Evolutionary conservation across 164 flowering plant species (phyloP), one percentile per base, ranked within the genome.

Genomic region (Euptelea pleiosperma): DNA sequence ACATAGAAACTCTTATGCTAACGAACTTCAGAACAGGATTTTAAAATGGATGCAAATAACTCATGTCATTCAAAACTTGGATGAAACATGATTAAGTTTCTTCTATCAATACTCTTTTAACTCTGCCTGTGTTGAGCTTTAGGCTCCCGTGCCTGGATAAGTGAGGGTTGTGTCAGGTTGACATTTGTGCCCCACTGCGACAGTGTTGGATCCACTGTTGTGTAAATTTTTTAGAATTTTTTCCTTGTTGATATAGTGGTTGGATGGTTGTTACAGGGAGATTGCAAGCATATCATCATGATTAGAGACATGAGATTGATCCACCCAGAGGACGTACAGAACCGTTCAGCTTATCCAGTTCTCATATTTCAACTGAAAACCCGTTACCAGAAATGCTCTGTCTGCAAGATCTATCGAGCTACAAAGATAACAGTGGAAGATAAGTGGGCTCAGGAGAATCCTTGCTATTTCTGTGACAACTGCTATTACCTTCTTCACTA

Each of bases 241-340:
- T 55, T 22, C 31, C 16, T 25, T 21, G 31, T 33, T 42, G 12
- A 34, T n/a, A 10, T 22, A 15, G 4, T 40, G 7, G 8, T 33
- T 25, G 26, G 19, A 29, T 62, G 34, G 16, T 36, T 63, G 49
- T 11, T 41, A 3, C 67, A 91, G 91, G 97, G 94, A 36, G 82
- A 82, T 39, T 87, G 93, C 78, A 81, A 75, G 70, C 96, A 93
- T 58, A 54, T 67, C 4, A 65, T 88, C n/a, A 89, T 93, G 29
- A 65, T 93, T 14, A 76, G 99, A 60, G 97, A 93, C 69, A 82
- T 88, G 97, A 82, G 97, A 73, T 52, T 90, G 66, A 64, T 90
- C 61, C 96, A 88, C 63, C 83, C 90, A 0, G 96, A 88, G 18
- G 97, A 93, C 54, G 75, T 73, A 9, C 82, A 83, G 5, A 86